A percentile compares a stretch with the other conserved stretches of the same genome.
These are phyloP conservation scores for Abrus precatorius DNA, from an alignment of 306 rosid species.

Conservation along the genomic window DNA sequence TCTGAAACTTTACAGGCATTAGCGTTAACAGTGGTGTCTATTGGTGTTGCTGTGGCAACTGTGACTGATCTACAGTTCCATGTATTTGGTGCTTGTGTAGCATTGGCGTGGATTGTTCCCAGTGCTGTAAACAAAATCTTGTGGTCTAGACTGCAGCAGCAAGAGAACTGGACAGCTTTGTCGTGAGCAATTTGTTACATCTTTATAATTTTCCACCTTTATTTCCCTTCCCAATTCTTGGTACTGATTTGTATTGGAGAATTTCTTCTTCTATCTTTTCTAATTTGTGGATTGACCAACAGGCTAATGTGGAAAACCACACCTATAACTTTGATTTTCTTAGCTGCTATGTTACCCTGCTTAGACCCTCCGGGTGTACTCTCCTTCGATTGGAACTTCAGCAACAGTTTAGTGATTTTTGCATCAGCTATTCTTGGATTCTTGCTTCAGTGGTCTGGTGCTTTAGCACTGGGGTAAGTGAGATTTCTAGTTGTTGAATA, in stretches of 20 bases:
- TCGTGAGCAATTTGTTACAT: slow-evolving; percentile 63
- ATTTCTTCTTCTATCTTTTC: slow-evolving; percentile 34
- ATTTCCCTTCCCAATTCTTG: not conserved
- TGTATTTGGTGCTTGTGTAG: slow-evolving; percentile 83
- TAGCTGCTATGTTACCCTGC: slow-evolving; percentile 73
- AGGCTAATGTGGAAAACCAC: slow-evolving; percentile 97
- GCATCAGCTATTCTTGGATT: slow-evolving; percentile 83
- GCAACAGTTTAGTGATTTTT: slow-evolving; percentile 70
- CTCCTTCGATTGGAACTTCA: slow-evolving; percentile 73
- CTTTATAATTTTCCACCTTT: not conserved
- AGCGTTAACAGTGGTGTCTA: slow-evolving; percentile 72
- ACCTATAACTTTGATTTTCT: slow-evolving; percentile 76
- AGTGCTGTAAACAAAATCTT: slow-evolving; percentile 91
- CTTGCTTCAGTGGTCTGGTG: slow-evolving; percentile 96
- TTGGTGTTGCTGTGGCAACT: slow-evolving; percentile 87
- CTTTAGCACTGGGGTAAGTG: slow-evolving; percentile 86
- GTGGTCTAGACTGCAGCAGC: slow-evolving; percentile 91
- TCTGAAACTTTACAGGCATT: slow-evolving; percentile 65
- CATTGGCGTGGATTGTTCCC: slow-evolving; percentile 88
- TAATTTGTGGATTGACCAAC: slow-evolving; percentile 44
- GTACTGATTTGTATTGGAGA: slow-evolving; percentile 1
- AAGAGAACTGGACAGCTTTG: slow-evolving; percentile 90
- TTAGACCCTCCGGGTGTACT: slow-evolving; percentile 85
- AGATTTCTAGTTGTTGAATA: not conserved
- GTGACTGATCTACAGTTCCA: slow-evolving; percentile 88